These are phyloP conservation scores for Tylopilus sp. DNA, from an alignment of 1,284 basidiomycete species.

Conservation along the genomic window DNA sequence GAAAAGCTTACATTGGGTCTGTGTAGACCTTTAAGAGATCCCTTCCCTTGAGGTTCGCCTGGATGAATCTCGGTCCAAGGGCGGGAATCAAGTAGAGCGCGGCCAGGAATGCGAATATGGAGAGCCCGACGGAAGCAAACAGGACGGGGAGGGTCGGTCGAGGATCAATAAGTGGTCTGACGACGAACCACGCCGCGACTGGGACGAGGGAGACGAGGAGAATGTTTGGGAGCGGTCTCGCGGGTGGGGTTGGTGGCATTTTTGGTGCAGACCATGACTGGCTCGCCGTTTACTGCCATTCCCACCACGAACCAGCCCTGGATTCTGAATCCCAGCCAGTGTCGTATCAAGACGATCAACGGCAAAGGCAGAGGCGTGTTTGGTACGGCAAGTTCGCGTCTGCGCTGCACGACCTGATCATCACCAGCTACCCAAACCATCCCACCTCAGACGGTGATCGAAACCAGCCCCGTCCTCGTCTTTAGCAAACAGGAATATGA, in stretches of 20 bases:
- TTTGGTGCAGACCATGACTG: slow-evolving; percentile 5
- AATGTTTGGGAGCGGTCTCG: slow-evolving; percentile 51
- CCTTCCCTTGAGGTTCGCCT: slow-evolving; percentile 72
- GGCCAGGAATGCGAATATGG: slow-evolving; percentile 72
- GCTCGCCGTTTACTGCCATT: slow-evolving; percentile 20
- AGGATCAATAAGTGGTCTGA: slow-evolving; percentile 65
- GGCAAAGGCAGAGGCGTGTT: slow-evolving; percentile 65
- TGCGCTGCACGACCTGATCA: neutral
- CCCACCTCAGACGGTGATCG: slow-evolving; percentile 63
- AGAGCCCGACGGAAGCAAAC: slow-evolving; percentile 75
- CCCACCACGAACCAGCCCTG: neutral
- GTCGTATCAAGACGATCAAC: slow-evolving; percentile 26
- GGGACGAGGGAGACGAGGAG: slow-evolving; percentile 57
- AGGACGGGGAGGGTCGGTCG: slow-evolving; percentile 64
- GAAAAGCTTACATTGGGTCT: slow-evolving; percentile 66
- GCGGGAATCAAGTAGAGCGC: slow-evolving; percentile 72
- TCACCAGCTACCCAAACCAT: slow-evolving; percentile 54
- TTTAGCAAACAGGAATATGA: slow-evolving; percentile 73
- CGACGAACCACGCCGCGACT: slow-evolving; percentile 65
- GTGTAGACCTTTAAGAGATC: slow-evolving; percentile 79
- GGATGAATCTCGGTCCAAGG: slow-evolving; percentile 70
- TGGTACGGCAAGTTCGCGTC: slow-evolving; percentile 38
- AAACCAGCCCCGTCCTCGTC: slow-evolving; percentile 84
- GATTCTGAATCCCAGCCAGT: slow-evolving; percentile 20
- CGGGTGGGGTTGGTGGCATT: slow-evolving; percentile 30